Evolutionary conservation across 495 filamentous ascomycete genomes (phyloP).

Genomic region (Lophiotrema nucula): DNA sequence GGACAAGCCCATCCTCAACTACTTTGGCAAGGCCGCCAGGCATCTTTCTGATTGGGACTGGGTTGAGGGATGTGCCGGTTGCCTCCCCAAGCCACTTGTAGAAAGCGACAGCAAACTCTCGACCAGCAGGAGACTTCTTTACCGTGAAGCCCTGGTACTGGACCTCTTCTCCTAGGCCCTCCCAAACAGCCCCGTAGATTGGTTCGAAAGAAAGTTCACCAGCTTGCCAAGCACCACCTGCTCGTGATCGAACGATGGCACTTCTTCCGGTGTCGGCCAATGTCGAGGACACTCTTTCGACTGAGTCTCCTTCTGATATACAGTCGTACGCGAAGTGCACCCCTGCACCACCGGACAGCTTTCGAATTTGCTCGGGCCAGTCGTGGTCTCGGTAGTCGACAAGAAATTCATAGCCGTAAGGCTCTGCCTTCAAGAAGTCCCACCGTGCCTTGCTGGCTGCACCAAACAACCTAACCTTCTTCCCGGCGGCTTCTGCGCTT

Average conservation of each 20-base stretch:
- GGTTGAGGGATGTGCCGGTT: conserved; percentile 25
- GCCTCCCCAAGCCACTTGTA: conserved; percentile 37
- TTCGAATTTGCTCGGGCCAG: conserved; percentile 52
- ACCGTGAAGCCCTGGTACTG: conserved; percentile 34
- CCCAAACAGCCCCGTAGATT: conserved; percentile 47
- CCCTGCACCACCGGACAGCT: conserved; percentile 31
- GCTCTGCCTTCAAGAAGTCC: conserved; percentile 28
- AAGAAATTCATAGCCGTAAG: conserved; percentile 49
- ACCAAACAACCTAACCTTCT: conserved; percentile 38
- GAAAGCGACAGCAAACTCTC: conserved; percentile 41
- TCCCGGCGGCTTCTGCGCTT: conserved; percentile 21
- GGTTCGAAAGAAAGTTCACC: conserved; percentile 34
- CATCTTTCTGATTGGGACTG: conserved; percentile 43
- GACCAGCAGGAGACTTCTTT: conserved; percentile 23
- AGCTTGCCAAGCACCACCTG: conserved; percentile 36
- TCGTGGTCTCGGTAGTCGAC: conserved; percentile 58
- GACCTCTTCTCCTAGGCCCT: conserved; percentile 44
- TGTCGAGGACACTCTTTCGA: conserved; percentile 10
- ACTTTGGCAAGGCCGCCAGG: conserved; percentile 43
- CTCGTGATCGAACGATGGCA: conserved; percentile 40
- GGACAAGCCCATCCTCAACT: conserved; percentile 41
- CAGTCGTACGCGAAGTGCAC: conserved; percentile 43
- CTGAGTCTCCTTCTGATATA: conserved; percentile 43
- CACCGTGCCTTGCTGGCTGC: conserved; percentile 37
- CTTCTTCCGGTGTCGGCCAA: conserved; percentile 22